These are phyloP conservation scores for Lachancea lanzarotensis DNA, from an alignment of 805 yeast species.

Conservation along the genomic window DNA sequence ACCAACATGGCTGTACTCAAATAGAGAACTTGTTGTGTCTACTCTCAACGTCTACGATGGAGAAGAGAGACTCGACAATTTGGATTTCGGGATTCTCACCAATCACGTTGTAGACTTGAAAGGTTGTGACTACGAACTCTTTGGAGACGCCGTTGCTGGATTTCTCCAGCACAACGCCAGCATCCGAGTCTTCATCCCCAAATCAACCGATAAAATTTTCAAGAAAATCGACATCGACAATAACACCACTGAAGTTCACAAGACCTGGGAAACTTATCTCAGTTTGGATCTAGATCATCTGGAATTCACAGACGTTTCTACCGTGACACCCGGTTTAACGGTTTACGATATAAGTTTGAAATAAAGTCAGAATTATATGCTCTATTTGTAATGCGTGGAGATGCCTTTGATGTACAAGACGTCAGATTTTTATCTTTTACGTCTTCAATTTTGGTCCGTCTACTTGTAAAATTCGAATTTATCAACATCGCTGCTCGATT, in stretches of 20 bases:
- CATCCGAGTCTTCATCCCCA: slow-evolving; percentile 17
- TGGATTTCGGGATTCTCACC: slow-evolving; percentile 9
- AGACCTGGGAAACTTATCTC: slow-evolving; percentile 34
- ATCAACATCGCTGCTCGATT: slow-evolving; percentile 90
- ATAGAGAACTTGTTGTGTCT: slow-evolving; percentile 18
- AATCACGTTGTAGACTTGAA: slow-evolving; percentile 39
- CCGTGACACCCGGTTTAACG: slow-evolving; percentile 59
- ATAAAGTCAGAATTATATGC: not conserved
- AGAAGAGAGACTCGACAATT: slow-evolving; percentile 18
- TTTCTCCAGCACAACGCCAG: slow-evolving; percentile 7
- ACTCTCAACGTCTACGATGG: slow-evolving; percentile 19
- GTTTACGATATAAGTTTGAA: slow-evolving; percentile 37
- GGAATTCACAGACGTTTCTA: slow-evolving; percentile 40
- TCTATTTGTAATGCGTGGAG: slow-evolving; percentile 1
- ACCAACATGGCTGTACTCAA: slow-evolving; percentile 71
- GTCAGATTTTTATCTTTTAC: not conserved
- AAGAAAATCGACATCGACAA: not conserved
- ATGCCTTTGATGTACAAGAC: slow-evolving; percentile 5
- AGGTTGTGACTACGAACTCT: slow-evolving; percentile 36
- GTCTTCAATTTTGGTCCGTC: not conserved
- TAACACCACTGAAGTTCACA: not conserved
- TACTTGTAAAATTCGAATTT: slow-evolving; percentile 95
- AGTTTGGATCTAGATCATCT: slow-evolving; percentile 76
- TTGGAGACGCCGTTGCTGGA: slow-evolving; percentile 20
- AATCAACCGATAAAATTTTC: slow-evolving; percentile 13